Base-by-base conservation (phyloP, 306 rosid species). In the Rosa rugosa region DNA sequence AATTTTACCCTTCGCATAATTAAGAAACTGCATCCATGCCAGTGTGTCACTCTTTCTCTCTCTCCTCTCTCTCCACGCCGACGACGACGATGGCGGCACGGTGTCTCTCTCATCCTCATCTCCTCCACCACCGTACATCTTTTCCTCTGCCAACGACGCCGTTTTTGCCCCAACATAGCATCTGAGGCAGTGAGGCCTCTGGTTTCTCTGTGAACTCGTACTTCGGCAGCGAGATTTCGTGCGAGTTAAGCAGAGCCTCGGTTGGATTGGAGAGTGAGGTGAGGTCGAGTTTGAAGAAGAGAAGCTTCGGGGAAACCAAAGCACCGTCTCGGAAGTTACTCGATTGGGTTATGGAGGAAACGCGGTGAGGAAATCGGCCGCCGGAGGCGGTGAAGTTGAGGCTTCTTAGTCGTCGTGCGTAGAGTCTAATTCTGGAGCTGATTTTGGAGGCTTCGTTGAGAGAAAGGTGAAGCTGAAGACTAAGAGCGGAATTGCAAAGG, bases 381-480 rank as follows among this genome's bases (percentile, higher is more conserved):
- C 46, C 38, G 78, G 41, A 72, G 83, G 18, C 40, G 76, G 81
- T n/a, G 92, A 85, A 47, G 80, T 71, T 4, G 93, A 92, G 60
- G 82, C 83, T 5, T 90, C 98, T 0, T 92, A 91, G 75, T 81
- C 87, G 62, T 92, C 99, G 49, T 95, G 98, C 14, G 99, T 93
- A 77, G 97, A 92, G 67, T 95, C 99, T 3, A 91, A 70, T 79
- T 87, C 87, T 20, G 87, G 90, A 50, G 82, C 80, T 68, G 81
- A 40, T 60, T 80, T 77, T 75, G 83, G 51, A 18, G 53, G 27
- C 69, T 14, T 64, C 6, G 51, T 69, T 14, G 79, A 71, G 57
- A 83, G 84, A 34, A 89, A 67, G 70, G 69, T 85, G 72, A 88
- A 84, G 77, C 78, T 80, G 66, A 92, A 90, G 82, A 76, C 67